Base-by-base conservation (phyloP, 345 rosid species). In the Acer negundo region DNA sequence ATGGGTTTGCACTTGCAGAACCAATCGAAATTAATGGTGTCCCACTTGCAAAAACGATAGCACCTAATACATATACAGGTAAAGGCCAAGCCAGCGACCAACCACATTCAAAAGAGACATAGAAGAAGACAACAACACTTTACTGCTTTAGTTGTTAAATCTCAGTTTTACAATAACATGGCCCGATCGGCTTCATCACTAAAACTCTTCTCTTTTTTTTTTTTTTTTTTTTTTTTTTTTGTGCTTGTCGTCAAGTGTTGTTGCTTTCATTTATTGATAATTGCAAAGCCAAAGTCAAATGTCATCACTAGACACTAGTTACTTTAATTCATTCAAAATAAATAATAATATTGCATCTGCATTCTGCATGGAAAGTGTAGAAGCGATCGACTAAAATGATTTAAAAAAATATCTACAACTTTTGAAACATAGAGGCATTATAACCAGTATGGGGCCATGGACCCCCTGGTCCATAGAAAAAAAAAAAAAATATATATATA, bases 31-130 rank as follows among this genome's bases (percentile, higher is more conserved):
- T 35, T 35, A 38, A 49, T 44, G 61, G 47, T 47, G 77, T 63
- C 70, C 77, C 69, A 62, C 77, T 64, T 74, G 77, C 31, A 22
- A 73, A 63, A 61, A 62, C 26, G 68, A 73, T 38, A 72, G 31
- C 26, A 38, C 51, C 64, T 19, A 26, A 47, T 70, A 49, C 8
- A 20, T 3, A n/a, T 17, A 7, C 8, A 8, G 5, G 58, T 53
- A 53, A 2, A 53, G 58, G 58, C 58, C 58, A 53, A 53, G 58
- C n/a, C 28, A 28, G 31, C 31, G 22, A 73, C 67, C 55, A 40
- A 73, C 67, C 38, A 20, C 5, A n/a, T 73, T 38, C 20, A 58
- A 22, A 20, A 15, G 35, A 16, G 76, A 38, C 35, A 24, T 59
- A 62, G 59, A 46, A 62, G 77, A 62, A 62, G 67, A 62, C 56